phyloP scores from a whole-genome alignment of 2,329 filamentous ascomycete genomes.

The Phaeosphaeria sp. region DNA sequence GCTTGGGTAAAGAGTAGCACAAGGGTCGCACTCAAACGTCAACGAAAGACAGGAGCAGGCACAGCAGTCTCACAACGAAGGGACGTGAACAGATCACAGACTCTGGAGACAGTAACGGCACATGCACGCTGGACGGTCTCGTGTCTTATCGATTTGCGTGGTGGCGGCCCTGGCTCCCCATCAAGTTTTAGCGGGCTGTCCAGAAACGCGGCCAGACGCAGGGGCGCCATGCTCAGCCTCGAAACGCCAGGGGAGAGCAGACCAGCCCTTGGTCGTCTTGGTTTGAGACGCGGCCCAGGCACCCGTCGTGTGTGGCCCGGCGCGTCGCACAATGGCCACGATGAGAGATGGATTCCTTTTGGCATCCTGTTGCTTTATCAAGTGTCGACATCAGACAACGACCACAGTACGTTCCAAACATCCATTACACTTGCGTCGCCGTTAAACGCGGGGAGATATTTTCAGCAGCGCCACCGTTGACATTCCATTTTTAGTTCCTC shows the following conservation, averaged over 20 bases:
- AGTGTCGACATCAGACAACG: neutral
- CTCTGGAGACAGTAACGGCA: neutral
- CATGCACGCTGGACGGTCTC: neutral
- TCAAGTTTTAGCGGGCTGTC: neutral
- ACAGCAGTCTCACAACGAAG: neutral
- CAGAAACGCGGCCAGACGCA: slow-evolving; percentile 3
- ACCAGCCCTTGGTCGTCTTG: neutral
- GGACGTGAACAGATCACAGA: neutral
- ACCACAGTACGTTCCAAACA: neutral
- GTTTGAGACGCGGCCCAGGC: slow-evolving; percentile 2
- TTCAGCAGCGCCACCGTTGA: neutral
- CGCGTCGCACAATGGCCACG: neutral
- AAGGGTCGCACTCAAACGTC: neutral
- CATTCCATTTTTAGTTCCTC: slow-evolving; percentile 4
- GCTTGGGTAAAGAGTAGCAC: neutral
- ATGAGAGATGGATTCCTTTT: neutral
- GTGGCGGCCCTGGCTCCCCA: slow-evolving; percentile 5
- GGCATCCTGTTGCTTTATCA: neutral
- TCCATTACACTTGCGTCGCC: neutral
- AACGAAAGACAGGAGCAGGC: neutral
- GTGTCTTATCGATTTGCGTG: slow-evolving; percentile 6
- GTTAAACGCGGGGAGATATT: neutral
- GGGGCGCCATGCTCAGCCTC: slow-evolving; percentile 10
- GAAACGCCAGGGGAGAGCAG: neutral
- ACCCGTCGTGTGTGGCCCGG: neutral